Evolutionary conservation across 805 yeast genomes (phyloP).

Genomic region (Starmerella asiatica): DNA sequence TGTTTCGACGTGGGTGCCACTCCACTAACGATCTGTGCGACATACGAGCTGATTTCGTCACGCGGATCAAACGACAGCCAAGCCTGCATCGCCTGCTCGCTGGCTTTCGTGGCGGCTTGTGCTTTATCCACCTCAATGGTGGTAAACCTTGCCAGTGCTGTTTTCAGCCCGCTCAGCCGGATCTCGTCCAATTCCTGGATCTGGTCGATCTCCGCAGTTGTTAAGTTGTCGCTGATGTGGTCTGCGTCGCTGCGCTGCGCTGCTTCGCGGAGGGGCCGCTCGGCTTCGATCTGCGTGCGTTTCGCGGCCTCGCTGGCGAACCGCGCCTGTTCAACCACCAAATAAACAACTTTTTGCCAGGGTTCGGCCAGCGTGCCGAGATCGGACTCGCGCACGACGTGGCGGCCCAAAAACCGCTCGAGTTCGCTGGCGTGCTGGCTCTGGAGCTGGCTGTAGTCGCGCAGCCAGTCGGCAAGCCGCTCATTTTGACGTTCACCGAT

Average conservation of each 20-base stretch:
- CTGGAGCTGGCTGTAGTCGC: conserved; percentile 38
- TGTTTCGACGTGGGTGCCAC: conserved; percentile 13
- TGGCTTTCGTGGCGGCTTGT: conserved; percentile 33
- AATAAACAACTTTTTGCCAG: conserved; percentile 20
- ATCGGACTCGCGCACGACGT: conserved; percentile 15
- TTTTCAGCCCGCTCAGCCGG: conserved; percentile 50
- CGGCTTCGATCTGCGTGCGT: conserved; percentile 29
- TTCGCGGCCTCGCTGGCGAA: conserved; percentile 26
- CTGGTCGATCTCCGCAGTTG: conserved; percentile 41
- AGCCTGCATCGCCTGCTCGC: conserved; percentile 54
- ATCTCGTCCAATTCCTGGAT: conserved; percentile 31
- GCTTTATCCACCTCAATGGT: conserved; percentile 45
- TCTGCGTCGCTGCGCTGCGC: conserved; percentile 28
- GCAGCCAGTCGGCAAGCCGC: conserved; percentile 49
- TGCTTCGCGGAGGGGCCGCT: conserved; percentile 31
- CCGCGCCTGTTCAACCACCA: conserved; percentile 25
- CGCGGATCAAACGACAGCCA: conserved; percentile 50
- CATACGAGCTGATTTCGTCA: conserved; percentile 46
- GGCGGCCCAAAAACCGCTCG: conserved; percentile 22
- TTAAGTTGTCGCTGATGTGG: conserved; percentile 13
- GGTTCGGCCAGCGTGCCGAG: conserved; percentile 25
- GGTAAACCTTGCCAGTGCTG: conserved; percentile 50
- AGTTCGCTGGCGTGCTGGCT: conserved; percentile 38
- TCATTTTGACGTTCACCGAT: conserved; percentile 45
- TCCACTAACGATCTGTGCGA: conserved; percentile 26